Evolutionary conservation across 1,284 basidiomycete genomes (phyloP).

Genomic region (Acaromyces ingoldii): DNA sequence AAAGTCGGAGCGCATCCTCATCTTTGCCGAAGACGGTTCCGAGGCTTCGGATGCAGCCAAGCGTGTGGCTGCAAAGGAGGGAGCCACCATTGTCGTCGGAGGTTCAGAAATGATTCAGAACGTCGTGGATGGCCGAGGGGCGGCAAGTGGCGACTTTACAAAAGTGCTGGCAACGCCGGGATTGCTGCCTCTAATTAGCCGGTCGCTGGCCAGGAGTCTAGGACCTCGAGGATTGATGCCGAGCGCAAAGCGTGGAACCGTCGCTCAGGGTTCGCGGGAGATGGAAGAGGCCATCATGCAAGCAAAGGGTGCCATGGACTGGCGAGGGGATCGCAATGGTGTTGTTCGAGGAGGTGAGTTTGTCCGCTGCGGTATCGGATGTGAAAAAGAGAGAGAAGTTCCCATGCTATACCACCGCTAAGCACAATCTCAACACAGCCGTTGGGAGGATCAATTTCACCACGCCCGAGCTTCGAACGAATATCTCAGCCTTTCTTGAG

Average conservation of each 20-base stretch:
- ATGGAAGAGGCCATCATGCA: slow-evolving; percentile 63
- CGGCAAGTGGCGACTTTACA: slow-evolving; percentile 54
- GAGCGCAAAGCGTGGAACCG: slow-evolving; percentile 84
- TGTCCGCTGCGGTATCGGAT: not conserved
- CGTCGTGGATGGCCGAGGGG: slow-evolving; percentile 21
- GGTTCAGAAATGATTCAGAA: slow-evolving; percentile 43
- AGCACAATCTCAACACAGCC: no score
- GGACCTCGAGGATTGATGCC: slow-evolving; percentile 96
- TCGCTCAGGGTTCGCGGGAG: slow-evolving; percentile 65
- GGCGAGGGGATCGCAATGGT: slow-evolving; percentile 84
- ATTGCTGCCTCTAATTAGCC: slow-evolving; percentile 66
- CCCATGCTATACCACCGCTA: no score
- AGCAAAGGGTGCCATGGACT: slow-evolving; percentile 78
- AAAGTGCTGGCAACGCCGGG: slow-evolving; percentile 76
- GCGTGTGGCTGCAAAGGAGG: slow-evolving; percentile 3
- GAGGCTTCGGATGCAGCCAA: slow-evolving; percentile 34
- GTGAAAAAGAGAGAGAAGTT: not conserved
- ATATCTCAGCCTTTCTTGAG: slow-evolving; percentile 71
- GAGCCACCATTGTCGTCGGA: slow-evolving; percentile 26
- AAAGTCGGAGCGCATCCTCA: slow-evolving; percentile 41
- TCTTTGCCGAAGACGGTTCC: slow-evolving; percentile 47
- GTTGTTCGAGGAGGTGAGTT: slow-evolving; percentile 68
- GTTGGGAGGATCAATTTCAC: slow-evolving; percentile 61
- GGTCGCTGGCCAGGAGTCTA: slow-evolving; percentile 74
- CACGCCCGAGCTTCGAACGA: slow-evolving; percentile 68